phyloP scores from a whole-genome alignment of 176 grass and related monocot genomes.

The Ampelocalamus luodianensis region DNA sequence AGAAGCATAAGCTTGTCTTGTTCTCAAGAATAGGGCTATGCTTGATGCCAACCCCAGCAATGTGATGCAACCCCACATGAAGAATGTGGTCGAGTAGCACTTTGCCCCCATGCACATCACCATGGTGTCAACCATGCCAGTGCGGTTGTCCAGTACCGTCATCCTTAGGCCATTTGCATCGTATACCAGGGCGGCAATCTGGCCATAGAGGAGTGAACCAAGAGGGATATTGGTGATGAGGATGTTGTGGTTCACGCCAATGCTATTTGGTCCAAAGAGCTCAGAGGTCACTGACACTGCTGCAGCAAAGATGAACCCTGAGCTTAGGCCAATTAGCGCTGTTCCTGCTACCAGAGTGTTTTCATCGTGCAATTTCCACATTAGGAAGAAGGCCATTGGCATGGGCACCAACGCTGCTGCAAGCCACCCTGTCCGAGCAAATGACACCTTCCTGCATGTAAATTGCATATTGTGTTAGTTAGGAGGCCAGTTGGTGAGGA shows the following conservation, averaged over 20 bases:
- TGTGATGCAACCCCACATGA: slow-evolving; percentile 77
- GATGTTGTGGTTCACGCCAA: slow-evolving; percentile 94
- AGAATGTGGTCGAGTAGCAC: slow-evolving; percentile 75
- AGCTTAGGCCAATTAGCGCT: slow-evolving; percentile 71
- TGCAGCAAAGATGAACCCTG: slow-evolving; percentile 87
- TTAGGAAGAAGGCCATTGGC: slow-evolving; percentile 77
- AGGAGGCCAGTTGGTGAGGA: not conserved
- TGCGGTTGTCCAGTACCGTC: slow-evolving; percentile 35
- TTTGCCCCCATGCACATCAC: slow-evolving; percentile 83
- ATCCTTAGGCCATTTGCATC: slow-evolving; percentile 65
- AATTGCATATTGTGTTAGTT: slow-evolving; percentile 26
- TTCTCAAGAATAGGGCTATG: slow-evolving; percentile 69
- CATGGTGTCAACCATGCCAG: slow-evolving; percentile 53
- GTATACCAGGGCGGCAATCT: slow-evolving; percentile 76
- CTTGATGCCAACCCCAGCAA: slow-evolving; percentile 64
- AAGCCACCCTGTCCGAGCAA: slow-evolving; percentile 87
- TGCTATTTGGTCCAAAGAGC: slow-evolving; percentile 79
- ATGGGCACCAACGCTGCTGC: slow-evolving; percentile 63
- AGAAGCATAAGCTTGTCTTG: slow-evolving; percentile 54
- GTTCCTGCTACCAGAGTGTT: slow-evolving; percentile 65
- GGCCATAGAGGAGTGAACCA: slow-evolving; percentile 85
- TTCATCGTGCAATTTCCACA: slow-evolving; percentile 55
- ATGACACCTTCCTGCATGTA: slow-evolving; percentile 69
- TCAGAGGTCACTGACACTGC: slow-evolving; percentile 90
- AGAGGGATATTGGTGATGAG: slow-evolving; percentile 96